Percentiles rank a stretch among this genome's conserved stretches.
Conservation (phyloP, 176 grass and related monocot genomes). For the Chrysopogon serrulatus region DNA sequence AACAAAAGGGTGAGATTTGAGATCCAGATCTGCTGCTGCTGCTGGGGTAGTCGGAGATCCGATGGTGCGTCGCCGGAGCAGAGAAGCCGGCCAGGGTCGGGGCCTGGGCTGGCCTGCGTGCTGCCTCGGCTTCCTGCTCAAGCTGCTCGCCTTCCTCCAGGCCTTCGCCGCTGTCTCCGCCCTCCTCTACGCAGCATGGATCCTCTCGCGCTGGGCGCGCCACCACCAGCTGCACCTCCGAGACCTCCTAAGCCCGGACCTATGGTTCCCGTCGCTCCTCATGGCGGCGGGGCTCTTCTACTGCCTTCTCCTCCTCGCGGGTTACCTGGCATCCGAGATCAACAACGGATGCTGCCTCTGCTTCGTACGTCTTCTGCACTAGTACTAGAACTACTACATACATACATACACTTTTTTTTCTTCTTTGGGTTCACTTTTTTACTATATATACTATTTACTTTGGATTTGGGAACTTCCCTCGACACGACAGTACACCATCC, state of each 20-base stretch:
- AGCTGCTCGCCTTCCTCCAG: conserved; percentile 60
- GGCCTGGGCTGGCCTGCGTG: neutral
- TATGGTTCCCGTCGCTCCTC: conserved; percentile 47
- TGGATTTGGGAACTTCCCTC: too few relatives aligned
- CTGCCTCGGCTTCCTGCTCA: conserved; percentile 50
- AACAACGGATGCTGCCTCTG: conserved; percentile 47
- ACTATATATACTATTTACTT: too few relatives aligned
- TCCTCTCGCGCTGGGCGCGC: conserved; percentile 50
- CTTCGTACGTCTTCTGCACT: neutral
- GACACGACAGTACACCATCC: conserved; percentile 38
- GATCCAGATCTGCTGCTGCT: neutral
- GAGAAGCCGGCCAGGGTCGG: neutral
- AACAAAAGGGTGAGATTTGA: too few relatives aligned
- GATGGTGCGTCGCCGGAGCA: conserved; percentile 22
- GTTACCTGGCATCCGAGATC: conserved; percentile 54
- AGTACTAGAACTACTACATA: too few relatives aligned
- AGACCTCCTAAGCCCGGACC: conserved; percentile 33
- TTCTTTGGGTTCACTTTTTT: too few relatives aligned
- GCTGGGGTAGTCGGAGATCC: neutral
- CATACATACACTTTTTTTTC: too few relatives aligned
- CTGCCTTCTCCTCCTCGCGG: conserved; percentile 43
- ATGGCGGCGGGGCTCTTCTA: conserved; percentile 41
- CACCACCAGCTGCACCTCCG: conserved; percentile 33
- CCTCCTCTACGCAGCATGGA: conserved; percentile 51
- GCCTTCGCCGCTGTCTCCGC: conserved; percentile 49